Evolutionary conservation across 768 basidiomycete genomes (phyloP).

Genomic region (Atractiella rhizophila): DNA sequence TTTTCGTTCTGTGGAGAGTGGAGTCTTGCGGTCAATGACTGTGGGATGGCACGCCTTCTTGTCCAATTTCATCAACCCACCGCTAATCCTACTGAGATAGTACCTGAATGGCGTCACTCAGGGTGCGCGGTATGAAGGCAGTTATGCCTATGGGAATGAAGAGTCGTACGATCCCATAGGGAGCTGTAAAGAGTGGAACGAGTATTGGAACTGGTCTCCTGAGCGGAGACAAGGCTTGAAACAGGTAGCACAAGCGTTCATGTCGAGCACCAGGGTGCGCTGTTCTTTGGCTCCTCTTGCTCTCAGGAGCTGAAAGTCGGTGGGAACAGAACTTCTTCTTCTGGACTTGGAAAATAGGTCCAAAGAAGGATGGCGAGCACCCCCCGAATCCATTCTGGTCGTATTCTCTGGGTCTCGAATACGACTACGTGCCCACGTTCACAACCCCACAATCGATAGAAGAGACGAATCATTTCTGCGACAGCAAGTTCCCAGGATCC

Average conservation of each 20-base stretch:
- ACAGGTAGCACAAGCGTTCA: conserved; percentile 54
- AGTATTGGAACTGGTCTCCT: conserved; percentile 41
- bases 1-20: conserved; percentile 66
- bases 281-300: background rate
- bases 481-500: too few relatives aligned
- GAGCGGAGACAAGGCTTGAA: conserved; percentile 38
- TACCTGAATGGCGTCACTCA: conserved; percentile 25
- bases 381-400: too few relatives aligned
- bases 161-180: conserved; percentile 27
- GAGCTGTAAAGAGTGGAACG: conserved; percentile 41
- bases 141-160: conserved; percentile 15
- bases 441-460: too few relatives aligned
- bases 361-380: too few relatives aligned
- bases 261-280: conserved; percentile 84
- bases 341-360: conserved; percentile 35
- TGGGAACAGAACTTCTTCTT: too few relatives aligned
- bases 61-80: background rate
- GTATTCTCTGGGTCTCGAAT: conserved; percentile 63
- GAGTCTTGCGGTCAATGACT: conserved; percentile 50
- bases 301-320: background rate
- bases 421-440: conserved; percentile 86
- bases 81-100: too few relatives aligned
- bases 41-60: conserved; percentile 24
- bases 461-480: too few relatives aligned
- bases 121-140: conserved; percentile 79